Base-by-base conservation (phyloP, 305 asterid genomes). In the Fraxinus nigra region DNA sequence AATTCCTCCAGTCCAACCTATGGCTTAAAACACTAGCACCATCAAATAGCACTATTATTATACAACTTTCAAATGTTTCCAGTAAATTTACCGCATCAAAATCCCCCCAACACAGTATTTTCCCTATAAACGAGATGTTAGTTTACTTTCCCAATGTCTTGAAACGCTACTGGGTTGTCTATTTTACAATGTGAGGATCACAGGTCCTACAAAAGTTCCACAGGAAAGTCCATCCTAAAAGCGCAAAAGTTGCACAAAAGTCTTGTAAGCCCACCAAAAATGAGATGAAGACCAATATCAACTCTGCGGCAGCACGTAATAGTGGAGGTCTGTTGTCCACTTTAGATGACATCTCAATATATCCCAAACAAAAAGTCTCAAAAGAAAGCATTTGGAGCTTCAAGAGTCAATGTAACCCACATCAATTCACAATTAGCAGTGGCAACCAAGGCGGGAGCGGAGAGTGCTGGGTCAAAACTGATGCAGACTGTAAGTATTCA, bases 201-300 rank as follows among this genome's bases (percentile, higher is more conserved):
- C 97, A 95, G 98, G 91, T 95, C 69, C 91, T 89, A 72, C 97
- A 95, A 18, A 91, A 91, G 80, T 95, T 93, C 93, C 93, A 88
- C 85, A 89, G 93, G 86, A 95, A 93, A 89, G 95, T 95, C 75
- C 98, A 95, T 87, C 97, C 98, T 26, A 98, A 92, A 83, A 88
- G 86, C 84, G 43, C 94, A 72, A 56, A 85, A 48, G 72, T 83
- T 54, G 51, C 80, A 78, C 74, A 78, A 18, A 89, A 83, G 86
- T 67, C 86, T 78, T 83, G 79, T 13, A 87, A 88, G 82, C 80
- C 89, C 32, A 84, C 81, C n/a, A 90, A 78, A 82, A 77, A 86
- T 79, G 94, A 89, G 88, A 79, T 63, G 28, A 91, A 86, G 84
- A 85, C 67, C 72, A 84, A 75, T 28, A 74, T 65, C 13, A 30